Percentiles rank a stretch among this genome's conserved stretches.
Conservation (phyloP, 148 eudicot genomes). For the Mesembryanthemum crystallinum region DNA sequence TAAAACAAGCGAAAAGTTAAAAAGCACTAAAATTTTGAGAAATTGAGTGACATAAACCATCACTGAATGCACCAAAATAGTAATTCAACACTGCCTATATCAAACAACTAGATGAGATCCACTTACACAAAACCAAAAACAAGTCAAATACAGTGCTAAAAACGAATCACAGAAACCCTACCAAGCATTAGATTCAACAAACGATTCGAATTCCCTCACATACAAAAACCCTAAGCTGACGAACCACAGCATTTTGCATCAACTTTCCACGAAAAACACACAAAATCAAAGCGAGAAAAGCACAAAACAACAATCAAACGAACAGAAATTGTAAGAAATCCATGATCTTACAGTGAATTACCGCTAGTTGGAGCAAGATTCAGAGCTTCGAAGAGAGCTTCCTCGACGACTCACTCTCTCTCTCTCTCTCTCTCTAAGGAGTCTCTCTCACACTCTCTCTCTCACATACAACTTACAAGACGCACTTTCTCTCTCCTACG, state of each 20-base stretch:
- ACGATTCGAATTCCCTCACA: not conserved
- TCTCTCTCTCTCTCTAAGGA: not conserved
- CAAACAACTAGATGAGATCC: slow-evolving; percentile 12
- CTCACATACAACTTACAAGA: not conserved
- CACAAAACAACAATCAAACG: slow-evolving; percentile 4
- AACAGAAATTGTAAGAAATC: not conserved
- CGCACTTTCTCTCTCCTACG: not conserved
- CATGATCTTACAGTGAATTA: slow-evolving; percentile 35
- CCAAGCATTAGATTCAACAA: not conserved
- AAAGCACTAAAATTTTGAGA: not conserved
- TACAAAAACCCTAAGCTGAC: slow-evolving; percentile 39
- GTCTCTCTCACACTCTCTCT: slow-evolving; percentile 14
- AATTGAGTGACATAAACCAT: not conserved
- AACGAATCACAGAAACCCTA: not conserved
- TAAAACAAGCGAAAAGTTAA: not conserved
- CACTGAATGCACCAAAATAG: not conserved
- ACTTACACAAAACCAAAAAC: slow-evolving; percentile 4
- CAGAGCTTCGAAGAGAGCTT: slow-evolving; percentile 13
- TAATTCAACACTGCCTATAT: not conserved
- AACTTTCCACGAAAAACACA: not conserved
- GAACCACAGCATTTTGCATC: slow-evolving; percentile 17
- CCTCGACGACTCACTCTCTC: slow-evolving; percentile 17
- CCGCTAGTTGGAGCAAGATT: slow-evolving; percentile 16
- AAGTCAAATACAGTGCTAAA: slow-evolving; percentile 4
- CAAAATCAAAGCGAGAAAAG: not conserved